Conservation (phyloP, 1,284 basidiomycete species). For the Pyrrhoderma lamaoense region DNA sequence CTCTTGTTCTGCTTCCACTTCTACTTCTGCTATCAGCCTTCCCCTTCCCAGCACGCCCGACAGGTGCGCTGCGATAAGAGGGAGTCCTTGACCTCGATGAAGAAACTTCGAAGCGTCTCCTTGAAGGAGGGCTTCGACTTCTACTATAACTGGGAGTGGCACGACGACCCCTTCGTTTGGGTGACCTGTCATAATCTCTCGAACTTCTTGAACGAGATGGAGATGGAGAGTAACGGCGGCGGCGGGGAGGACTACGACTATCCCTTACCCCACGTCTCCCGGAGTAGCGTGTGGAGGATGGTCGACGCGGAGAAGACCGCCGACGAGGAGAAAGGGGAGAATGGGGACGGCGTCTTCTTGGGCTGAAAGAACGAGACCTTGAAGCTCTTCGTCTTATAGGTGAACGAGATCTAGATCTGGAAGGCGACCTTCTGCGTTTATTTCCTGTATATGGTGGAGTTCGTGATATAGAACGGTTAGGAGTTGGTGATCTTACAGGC, state of each 20-base stretch:
- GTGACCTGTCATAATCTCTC: conserved; percentile 19
- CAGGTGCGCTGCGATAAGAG: conserved; percentile 4
- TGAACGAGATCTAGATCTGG: conserved; percentile 31
- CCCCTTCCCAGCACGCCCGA: conserved; percentile 1
- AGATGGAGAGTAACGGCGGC: conserved; percentile 11
- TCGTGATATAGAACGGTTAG: conserved; percentile 17
- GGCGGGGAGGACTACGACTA: conserved; percentile 19
- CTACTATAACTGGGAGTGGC: conserved; percentile 17
- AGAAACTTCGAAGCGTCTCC: conserved; percentile 16
- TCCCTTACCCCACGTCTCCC: conserved; percentile 21
- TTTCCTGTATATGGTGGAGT: conserved; percentile 10
- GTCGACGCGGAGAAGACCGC: conserved; percentile 38
- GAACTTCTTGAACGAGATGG: conserved; percentile 18
- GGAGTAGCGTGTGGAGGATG: conserved; percentile 23
- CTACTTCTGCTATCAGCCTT: conserved; percentile 19
- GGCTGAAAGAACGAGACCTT: conserved; percentile 26
- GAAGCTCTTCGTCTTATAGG: conserved; percentile 21
- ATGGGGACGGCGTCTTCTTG: conserved; percentile 40
- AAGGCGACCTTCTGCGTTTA: conserved; percentile 21
- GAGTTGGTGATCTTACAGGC: conserved; percentile 22
- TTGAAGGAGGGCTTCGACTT: conserved; percentile 21
- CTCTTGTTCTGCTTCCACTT: conserved; percentile 1
- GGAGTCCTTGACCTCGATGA: conserved; percentile 13
- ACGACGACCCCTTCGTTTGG: not conserved
- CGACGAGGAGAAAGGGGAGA: conserved; percentile 48